phyloP scores from a whole-genome alignment of 805 yeast species.

The Lipomyces japonicus region DNA sequence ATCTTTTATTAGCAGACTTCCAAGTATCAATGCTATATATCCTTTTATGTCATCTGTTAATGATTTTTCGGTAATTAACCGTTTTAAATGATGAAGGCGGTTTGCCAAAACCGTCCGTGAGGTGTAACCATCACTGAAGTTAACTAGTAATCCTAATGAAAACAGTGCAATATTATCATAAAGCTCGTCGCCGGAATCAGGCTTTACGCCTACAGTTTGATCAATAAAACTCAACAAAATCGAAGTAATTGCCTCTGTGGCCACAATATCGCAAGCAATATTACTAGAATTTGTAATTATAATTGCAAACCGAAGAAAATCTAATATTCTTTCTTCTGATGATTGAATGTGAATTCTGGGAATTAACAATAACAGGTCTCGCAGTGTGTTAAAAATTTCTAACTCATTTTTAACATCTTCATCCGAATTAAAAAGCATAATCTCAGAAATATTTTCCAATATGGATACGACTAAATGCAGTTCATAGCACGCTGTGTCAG shows the following conservation, averaged over 20 bases:
- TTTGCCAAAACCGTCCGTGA: constrained; percentile 3
- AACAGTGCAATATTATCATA: constrained; percentile 11
- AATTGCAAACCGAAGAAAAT: constrained; percentile 14
- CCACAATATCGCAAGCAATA: constrained; percentile 3
- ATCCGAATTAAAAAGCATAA: too few relatives aligned
- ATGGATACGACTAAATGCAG: constrained; percentile 10
- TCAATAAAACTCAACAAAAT: not conserved
- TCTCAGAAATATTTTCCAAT: constrained; percentile 11
- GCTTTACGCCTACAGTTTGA: not conserved
- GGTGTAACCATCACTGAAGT: constrained; percentile 13
- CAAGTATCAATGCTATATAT: constrained; percentile 13
- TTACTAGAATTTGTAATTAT: constrained; percentile 8
- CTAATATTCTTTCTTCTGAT: constrained; percentile 1
- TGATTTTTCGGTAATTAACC: too few relatives aligned
- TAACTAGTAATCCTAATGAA: constrained; percentile 16
- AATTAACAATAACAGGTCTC: not conserved
- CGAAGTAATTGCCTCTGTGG: not conserved
- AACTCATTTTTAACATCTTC: too few relatives aligned
- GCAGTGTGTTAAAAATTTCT: not conserved
- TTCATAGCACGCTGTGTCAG: constrained; percentile 4
- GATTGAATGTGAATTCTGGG: not conserved
- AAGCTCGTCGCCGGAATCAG: not conserved
- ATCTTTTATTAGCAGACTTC: not conserved
- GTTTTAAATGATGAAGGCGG: not conserved
- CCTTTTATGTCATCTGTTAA: constrained; percentile 15